Evolutionary conservation across 495 filamentous ascomycete genomes (phyloP).

Genomic region (Talaromyces adpressus): DNA sequence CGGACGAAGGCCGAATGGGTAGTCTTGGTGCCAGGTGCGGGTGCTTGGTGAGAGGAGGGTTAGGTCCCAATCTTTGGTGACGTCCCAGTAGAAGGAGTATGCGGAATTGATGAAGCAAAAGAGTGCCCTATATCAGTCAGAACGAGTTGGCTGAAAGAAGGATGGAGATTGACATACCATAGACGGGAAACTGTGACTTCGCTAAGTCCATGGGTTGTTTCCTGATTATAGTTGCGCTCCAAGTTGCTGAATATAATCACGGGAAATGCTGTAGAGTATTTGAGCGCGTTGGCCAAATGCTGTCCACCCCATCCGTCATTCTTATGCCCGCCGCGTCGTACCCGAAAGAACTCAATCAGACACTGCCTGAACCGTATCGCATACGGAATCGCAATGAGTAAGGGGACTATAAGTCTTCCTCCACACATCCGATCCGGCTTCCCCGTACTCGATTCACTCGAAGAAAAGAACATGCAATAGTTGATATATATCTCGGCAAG

Average conservation of each 20-base stretch:
- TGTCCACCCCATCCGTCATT: conserved; percentile 64
- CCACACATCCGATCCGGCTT: conserved; percentile 78
- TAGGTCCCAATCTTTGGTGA: conserved; percentile 94
- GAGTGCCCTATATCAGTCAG: conserved; percentile 34
- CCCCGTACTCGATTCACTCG: conserved; percentile 62
- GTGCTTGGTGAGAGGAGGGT: conserved; percentile 58
- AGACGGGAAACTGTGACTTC: conserved; percentile 50
- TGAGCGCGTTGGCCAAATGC: conserved; percentile 86
- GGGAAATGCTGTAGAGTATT: conserved; percentile 88
- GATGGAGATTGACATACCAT: conserved; percentile 34
- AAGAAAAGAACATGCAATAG: conserved; percentile 79
- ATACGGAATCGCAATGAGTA: conserved; percentile 74
- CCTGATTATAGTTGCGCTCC: conserved; percentile 58
- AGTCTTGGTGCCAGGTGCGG: conserved; percentile 45
- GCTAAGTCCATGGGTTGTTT: conserved; percentile 43
- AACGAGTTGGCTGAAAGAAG: not conserved
- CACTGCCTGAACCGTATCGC: conserved; percentile 88
- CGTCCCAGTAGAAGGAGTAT: conserved; percentile 98
- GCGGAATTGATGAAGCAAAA: conserved; percentile 71
- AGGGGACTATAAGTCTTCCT: conserved; percentile 63
- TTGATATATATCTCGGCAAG: conserved; percentile 83
- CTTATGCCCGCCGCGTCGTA: conserved; percentile 41
- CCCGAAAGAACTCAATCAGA: conserved; percentile 76
- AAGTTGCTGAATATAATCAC: conserved; percentile 74
- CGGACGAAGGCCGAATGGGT: conserved; percentile 72